Evolutionary conservation across 108 stramenopile species (phyloP).

Genomic region (Licmophora abbreviata): DNA sequence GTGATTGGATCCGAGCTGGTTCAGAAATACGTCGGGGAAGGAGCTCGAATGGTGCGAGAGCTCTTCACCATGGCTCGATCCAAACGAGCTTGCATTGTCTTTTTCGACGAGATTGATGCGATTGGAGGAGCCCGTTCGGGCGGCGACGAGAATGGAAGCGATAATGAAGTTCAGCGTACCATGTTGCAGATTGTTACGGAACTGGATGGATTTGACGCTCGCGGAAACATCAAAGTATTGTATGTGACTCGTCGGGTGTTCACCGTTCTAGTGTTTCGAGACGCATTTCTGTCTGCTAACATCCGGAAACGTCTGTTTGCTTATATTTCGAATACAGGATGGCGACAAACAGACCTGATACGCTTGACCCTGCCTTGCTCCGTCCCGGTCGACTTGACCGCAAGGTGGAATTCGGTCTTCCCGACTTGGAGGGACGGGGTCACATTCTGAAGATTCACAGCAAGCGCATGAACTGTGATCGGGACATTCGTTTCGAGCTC

Average conservation of each 20-base stretch:
- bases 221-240: conserved; percentile 99
- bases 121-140: conserved; percentile 84
- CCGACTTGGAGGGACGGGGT: conserved; percentile 93
- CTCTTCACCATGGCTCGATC: conserved; percentile 97
- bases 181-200: conserved; percentile 99
- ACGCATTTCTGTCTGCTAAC: no score
- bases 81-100: conserved; percentile 94
- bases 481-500: conserved; percentile 97
- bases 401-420: conserved; percentile 97
- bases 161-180: conserved; percentile 96
- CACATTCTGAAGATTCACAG: conserved; percentile 95
- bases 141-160: conserved; percentile 82
- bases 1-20: conserved; percentile 95
- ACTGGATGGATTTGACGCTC: conserved; percentile 96
- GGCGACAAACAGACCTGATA: conserved; percentile 98
- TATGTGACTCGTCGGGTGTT: no score
- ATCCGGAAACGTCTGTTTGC: no score
- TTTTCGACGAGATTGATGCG: conserved; percentile 95
- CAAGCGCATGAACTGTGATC: conserved; percentile 96
- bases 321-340: no score
- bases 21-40: conserved; percentile 97
- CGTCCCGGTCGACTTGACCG: conserved; percentile 96
- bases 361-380: conserved; percentile 92
- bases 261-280: no score
- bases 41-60: conserved; percentile 99